These are phyloP conservation scores for Lithospermum erythrorhizon DNA, from an alignment of 257 asterid species.

Conservation along the genomic window DNA sequence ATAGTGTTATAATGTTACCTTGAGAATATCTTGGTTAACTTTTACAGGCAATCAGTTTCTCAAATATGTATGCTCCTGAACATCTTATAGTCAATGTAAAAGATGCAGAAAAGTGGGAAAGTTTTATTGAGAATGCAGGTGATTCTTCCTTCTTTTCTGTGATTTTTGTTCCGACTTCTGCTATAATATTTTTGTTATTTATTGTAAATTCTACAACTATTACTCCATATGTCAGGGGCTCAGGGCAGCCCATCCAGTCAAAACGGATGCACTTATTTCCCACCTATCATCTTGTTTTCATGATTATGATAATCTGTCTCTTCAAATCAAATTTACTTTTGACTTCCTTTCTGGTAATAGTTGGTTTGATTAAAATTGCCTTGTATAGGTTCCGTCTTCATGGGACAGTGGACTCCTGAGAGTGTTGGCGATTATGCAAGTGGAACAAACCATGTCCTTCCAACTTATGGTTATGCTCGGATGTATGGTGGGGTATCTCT, in stretches of 20 bases:
- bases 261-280: neutral
- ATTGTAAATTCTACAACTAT: neutral
- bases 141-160: neutral
- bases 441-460: conserved; percentile 93
- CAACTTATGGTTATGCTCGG: conserved; percentile 90
- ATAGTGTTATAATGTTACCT: neutral
- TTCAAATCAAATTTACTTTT: neutral
- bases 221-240: neutral
- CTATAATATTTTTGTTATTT: neutral
- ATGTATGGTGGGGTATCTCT: conserved; percentile 89
- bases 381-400: conserved; percentile 69
- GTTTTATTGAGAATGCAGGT: conserved; percentile 94
- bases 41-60: conserved; percentile 72
- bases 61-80: conserved; percentile 93
- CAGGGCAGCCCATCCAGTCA: neutral
- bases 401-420: conserved; percentile 91
- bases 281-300: neutral
- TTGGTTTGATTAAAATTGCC: neutral
- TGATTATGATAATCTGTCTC: neutral
- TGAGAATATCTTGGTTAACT: neutral
- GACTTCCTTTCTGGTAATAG: neutral
- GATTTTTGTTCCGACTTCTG: neutral
- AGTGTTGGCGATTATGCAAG: conserved; percentile 96
- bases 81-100: conserved; percentile 80
- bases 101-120: conserved; percentile 98